Base-by-base conservation (phyloP, 805 yeast genomes). In the Barnettozyma sp. region DNA sequence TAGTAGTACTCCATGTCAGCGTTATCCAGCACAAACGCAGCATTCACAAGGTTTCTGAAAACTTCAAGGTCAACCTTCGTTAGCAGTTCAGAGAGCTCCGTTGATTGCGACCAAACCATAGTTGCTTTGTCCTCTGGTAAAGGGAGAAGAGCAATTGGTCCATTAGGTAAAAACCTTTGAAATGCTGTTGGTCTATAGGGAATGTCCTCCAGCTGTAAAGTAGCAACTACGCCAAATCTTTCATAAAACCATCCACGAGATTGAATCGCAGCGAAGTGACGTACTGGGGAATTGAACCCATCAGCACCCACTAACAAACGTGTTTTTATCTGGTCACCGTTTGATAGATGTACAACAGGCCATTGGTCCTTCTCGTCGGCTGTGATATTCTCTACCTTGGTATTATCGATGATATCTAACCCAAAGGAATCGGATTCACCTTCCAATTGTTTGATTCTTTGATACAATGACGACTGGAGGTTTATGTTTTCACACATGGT, bases 221-320 rank as follows among this genome's bases (percentile, higher is more conserved):
- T 82, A 0, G 92, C 96, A 3, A 92, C 98, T n/a, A 88, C 78
- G 1, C 97, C 98, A 62, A 78, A 84, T 33, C 85, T 70, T 46
- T 80, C 68, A 59, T 92, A 92, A 33, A 73, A 73, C 97, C 97
- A 92, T 12, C 98, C 98, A 32, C 95, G 70, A 2, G 94, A 75
- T 52, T 78, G 79, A 37, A 92, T 87, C 2, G 73, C 77, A 0
- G 97, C 81, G 52, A 71, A 88, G 43, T 71, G 68, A 32, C 97
- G 71, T 6, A 83, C 97, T 0, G 97, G 96, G 1, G 97, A 87
- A 56, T 87, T 85, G 56, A 78, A 86, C 1, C 98, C 98, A 56
- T 92, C 98, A 26, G 96, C 95, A 7, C 98, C 98, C 12, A 92
- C 75, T 15, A 88, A 63, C n/a, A 88, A 65, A 36, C 95, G 68